Conservation (phyloP, 495 filamentous ascomycete species). For the Lophiotrema nucula region DNA sequence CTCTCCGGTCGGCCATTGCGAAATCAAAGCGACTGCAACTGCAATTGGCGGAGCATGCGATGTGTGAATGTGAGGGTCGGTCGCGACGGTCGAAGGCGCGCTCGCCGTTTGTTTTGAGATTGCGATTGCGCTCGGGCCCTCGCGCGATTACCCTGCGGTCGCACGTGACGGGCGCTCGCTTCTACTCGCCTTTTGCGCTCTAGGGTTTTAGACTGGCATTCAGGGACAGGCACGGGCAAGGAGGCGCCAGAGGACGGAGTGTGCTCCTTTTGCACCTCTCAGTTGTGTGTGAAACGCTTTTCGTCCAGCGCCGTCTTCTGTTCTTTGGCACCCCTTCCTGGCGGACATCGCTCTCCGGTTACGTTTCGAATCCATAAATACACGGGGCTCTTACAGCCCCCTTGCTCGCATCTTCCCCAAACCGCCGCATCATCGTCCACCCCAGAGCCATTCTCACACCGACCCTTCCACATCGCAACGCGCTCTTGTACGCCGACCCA, state of each 20-base stretch:
- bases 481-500: background rate
- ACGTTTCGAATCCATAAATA: background rate
- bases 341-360: background rate
- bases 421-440: background rate
- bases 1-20: slow-evolving; percentile 39
- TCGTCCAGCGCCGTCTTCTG: background rate
- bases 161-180: too few species aligned
- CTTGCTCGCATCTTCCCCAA: background rate
- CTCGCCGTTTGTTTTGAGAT: too few species aligned
- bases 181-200: too few species aligned
- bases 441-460: background rate
- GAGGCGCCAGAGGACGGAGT: slow-evolving; percentile 1
- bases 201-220: too few species aligned
- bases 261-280: background rate
- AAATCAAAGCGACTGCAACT: background rate
- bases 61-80: background rate
- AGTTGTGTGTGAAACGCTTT: background rate
- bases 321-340: background rate
- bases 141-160: too few species aligned
- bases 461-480: background rate
- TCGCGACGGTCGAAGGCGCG: too few species aligned
- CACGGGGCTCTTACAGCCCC: background rate
- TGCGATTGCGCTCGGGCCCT: background rate
- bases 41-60: background rate
- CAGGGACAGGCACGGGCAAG: background rate